Base-by-base conservation (phyloP, 1,284 basidiomycete species). In the Fomitopsis palustris region DNA sequence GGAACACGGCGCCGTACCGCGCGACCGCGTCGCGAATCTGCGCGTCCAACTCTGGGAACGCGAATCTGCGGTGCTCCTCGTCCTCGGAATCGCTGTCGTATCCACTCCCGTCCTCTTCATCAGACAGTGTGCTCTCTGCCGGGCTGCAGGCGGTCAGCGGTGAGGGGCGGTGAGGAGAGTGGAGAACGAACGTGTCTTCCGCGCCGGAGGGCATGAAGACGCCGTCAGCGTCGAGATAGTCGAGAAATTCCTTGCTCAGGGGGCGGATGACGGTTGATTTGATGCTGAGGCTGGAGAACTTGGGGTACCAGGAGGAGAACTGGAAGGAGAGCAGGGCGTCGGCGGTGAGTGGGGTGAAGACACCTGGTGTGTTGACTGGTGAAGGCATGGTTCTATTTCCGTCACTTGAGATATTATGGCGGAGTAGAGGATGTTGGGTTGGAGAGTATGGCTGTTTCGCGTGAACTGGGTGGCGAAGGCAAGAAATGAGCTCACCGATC, bases 261-360 rank as follows among this genome's bases (percentile, higher is more conserved):
- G 91, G 86, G 52, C 84, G 83, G 63, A 98, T 85, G 57, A 96
- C 75, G 1, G 85, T 91, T 1, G 93, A 90, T 69, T 87, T 91
- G 62, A 94, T 88, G 42, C 87, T 90, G 43, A 87, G 69, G 19
- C 78, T 76, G 23, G 86, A 78, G 71, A 95, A 96, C 6, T 71
- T 73, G 1, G 91, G 85, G 69, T 95, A 95, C 96, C 96, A 98
- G 2, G 85, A 82, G 2, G 92, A 94, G 68, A 95, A 94, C 62
- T 94, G 90, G 67, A 93, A 92, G 1, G 85, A 78, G 54, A 92
- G 79, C 57, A 94, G 78, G 69, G 88, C 80, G 16, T 75, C 68
- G 9, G 71, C 71, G 0, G 80, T 78, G 43, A 85, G 72, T 0
- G 64, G 56, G 4, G 89, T 88, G 67, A 90, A 88, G 29, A 81